A percentile compares a stretch with the other conserved stretches of the same genome.
phyloP scores from a whole-genome alignment of 495 filamentous ascomycete species.

The Astrocystis sublimbata region DNA sequence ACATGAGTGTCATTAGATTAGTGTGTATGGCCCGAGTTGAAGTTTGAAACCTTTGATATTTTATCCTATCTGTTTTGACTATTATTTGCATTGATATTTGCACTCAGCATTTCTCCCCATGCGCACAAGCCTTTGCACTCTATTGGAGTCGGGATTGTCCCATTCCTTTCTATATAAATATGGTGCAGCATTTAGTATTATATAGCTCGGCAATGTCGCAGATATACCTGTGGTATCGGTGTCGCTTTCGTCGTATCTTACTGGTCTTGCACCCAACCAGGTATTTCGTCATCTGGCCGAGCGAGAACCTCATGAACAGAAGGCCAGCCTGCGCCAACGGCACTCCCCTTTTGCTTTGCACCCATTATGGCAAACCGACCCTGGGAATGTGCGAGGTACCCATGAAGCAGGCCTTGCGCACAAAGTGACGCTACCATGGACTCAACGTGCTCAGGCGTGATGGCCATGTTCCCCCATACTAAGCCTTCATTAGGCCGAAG shows the following conservation, averaged over 20 bases:
- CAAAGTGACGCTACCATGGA: constrained; percentile 73
- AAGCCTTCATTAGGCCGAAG: constrained; percentile 51
- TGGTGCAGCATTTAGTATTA: too few species aligned
- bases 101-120: neutral
- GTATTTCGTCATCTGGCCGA: constrained; percentile 22
- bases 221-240: neutral
- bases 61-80: neutral
- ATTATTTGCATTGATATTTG: neutral
- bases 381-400: constrained; percentile 78
- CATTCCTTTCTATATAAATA: neutral
- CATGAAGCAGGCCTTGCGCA: constrained; percentile 79
- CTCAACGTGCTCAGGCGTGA: constrained; percentile 71
- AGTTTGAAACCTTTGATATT: neutral
- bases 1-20: neutral
- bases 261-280: constrained; percentile 17
- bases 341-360: constrained; percentile 60
- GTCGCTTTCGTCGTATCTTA: neutral
- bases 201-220: neutral
- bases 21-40: neutral
- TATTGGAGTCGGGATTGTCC: neutral
- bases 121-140: neutral
- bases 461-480: constrained; percentile 53
- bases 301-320: constrained; percentile 22
- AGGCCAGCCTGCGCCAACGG: constrained; percentile 49
- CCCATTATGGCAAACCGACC: constrained; percentile 81